Evolutionary conservation across 169 alveolate genomes (phyloP).

Genomic region (Plasmodium berghei): DNA sequence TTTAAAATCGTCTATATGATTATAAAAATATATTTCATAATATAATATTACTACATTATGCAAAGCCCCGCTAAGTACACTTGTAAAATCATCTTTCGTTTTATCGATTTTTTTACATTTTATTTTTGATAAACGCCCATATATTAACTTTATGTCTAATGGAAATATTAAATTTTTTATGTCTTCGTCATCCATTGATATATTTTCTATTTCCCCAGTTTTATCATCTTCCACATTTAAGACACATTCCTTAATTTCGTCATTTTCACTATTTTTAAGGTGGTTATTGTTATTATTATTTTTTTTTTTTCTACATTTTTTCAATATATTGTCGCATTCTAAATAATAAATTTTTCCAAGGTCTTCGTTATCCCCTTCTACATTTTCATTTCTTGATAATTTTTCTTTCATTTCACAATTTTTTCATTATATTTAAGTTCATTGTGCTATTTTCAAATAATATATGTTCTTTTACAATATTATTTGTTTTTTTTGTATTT

Average conservation of each 20-base stretch:
- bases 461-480: neutral
- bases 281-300: neutral
- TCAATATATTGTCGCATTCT: neutral
- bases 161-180: conserved; percentile 38
- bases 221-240: neutral
- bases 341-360: neutral
- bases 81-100: conserved; percentile 8
- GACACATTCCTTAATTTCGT: neutral
- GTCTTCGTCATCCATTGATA: neutral
- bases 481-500: neutral
- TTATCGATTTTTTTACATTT: conserved; percentile 17
- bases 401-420: neutral
- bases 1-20: conserved; percentile 17
- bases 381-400: neutral
- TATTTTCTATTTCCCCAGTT: neutral
- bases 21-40: conserved; percentile 53
- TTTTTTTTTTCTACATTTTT: conserved; percentile 1
- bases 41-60: conserved; percentile 31
- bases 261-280: neutral
- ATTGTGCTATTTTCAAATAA: neutral
- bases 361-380: neutral
- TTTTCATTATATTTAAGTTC: neutral
- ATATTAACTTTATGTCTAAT: conserved; percentile 34
- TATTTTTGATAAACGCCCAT: conserved; percentile 42
- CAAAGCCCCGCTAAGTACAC: conserved; percentile 1